Conservation (phyloP, 2,329 filamentous ascomycete genomes). For the Neurospora crassa region DNA sequence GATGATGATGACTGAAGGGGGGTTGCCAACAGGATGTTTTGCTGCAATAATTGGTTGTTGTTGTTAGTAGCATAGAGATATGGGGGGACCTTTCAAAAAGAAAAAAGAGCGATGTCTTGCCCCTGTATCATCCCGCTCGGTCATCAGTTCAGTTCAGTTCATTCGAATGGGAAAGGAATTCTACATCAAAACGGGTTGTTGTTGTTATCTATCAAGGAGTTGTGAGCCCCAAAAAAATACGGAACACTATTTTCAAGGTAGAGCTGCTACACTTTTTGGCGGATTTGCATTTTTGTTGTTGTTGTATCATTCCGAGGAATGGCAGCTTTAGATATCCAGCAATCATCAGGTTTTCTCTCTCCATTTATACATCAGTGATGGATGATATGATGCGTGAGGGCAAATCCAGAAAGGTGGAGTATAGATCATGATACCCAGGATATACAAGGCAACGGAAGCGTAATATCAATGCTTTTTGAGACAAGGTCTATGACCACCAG, state of each 20-base stretch:
- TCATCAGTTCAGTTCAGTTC: not conserved
- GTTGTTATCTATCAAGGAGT: not conserved
- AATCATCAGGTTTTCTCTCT: not conserved
- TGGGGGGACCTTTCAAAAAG: not conserved
- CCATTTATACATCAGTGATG: not conserved
- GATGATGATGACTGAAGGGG: conserved; percentile 45
- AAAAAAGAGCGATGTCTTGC: not conserved
- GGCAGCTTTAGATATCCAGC: not conserved
- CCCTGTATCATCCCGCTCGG: not conserved
- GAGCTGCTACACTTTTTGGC: not conserved
- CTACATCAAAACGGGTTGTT: not conserved
- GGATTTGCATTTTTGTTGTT: not conserved
- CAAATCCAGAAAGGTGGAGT: too few species aligned
- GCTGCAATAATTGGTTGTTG: not conserved
- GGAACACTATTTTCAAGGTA: not conserved
- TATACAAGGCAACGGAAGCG: too few species aligned
- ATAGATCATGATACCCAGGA: too few species aligned
- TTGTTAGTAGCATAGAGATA: not conserved
- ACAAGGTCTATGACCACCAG: too few species aligned
- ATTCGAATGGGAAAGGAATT: not conserved
- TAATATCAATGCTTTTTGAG: too few species aligned
- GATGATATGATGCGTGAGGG: not conserved
- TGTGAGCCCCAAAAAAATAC: not conserved
- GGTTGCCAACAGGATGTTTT: not conserved
- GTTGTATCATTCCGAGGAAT: not conserved